These are phyloP conservation scores for Mollisia scopiformis DNA, from an alignment of 2,329 filamentous ascomycete species.

Conservation along the genomic window DNA sequence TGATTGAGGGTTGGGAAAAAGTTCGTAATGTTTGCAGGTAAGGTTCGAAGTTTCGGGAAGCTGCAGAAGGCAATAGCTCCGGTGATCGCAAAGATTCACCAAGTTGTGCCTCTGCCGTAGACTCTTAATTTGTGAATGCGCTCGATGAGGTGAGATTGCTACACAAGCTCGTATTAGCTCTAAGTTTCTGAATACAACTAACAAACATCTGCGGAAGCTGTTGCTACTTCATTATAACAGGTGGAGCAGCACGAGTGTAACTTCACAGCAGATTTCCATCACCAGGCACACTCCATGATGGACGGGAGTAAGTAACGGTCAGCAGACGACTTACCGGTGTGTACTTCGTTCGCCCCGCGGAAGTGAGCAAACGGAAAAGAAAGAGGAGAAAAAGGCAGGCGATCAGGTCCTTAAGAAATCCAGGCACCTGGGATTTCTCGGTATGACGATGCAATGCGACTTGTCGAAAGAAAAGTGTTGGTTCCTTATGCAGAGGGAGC, in stretches of 20 bases:
- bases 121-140: background rate
- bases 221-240: conserved; percentile 17
- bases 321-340: conserved; percentile 23
- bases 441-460: conserved; percentile 13
- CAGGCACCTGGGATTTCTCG: conserved; percentile 13
- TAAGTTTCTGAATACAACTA: background rate
- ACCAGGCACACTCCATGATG: conserved; percentile 3
- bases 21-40: background rate
- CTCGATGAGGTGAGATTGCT: background rate
- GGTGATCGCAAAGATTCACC: background rate
- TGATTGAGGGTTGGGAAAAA: conserved; percentile 11
- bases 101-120: background rate
- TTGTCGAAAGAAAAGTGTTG: conserved; percentile 11
- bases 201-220: background rate
- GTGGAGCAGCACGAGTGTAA: conserved; percentile 9
- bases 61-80: conserved; percentile 9
- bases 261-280: conserved; percentile 7
- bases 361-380: background rate
- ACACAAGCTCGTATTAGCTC: conserved; percentile 7
- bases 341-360: background rate
- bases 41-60: conserved; percentile 3
- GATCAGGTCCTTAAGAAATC: conserved; percentile 4
- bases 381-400: background rate
- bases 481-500: background rate
- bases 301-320: conserved; percentile 9